Base-by-base conservation (phyloP, 768 basidiomycete species). In the Psilocybe cubensis region DNA sequence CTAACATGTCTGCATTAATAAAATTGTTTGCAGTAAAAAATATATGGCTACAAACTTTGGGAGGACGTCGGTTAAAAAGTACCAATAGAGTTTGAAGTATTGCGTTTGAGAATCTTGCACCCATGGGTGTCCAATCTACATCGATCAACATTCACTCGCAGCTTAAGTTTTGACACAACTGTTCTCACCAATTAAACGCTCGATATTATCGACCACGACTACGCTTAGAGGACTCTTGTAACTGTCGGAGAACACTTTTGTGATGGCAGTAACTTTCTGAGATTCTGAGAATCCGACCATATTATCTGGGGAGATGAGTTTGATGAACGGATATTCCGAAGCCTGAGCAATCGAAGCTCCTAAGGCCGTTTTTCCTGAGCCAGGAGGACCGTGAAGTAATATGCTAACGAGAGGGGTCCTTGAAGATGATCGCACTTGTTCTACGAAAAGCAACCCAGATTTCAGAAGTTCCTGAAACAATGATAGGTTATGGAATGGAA, bases 201-300 rank as follows among this genome's bases (percentile, higher is more conserved):
- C 97, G 57, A 99, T 81, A 63, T 88, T 95, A 68, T 99, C 97
- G 11, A 99, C 89, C 8, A 99, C 94, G 52, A 99, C 87, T 2
- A 98, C 93, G 67, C 96, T 98, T 58, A 96, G 70, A 6, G 96
- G 96, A 79, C 93, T 95, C 83, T 98, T 99, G 74, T 98, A 96
- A 61, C 92, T 94, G 74, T 99, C 97, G 46, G 82, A 79, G 72
- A 99, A 99, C 29, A 94, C 84, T 74, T 96, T 98, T 69, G 85
- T 91, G 68, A 99, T 92, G 2, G 94, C 85, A 0, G 86, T 79
- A 42, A 99, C 89, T 76, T 99, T 98, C 71, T 95, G 93, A 12
- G 81, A 73, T 70, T 98, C 97, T n/a, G 88, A 86, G 72, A 85
- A 96, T 7, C 97, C 97, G 59, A 98, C 92, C 97, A 99, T 99